Percentiles rank a stretch among this genome's conserved stretches.
Evolutionary conservation across 768 basidiomycete genomes (phyloP).

Genomic region (Hypholoma fasciculare): DNA sequence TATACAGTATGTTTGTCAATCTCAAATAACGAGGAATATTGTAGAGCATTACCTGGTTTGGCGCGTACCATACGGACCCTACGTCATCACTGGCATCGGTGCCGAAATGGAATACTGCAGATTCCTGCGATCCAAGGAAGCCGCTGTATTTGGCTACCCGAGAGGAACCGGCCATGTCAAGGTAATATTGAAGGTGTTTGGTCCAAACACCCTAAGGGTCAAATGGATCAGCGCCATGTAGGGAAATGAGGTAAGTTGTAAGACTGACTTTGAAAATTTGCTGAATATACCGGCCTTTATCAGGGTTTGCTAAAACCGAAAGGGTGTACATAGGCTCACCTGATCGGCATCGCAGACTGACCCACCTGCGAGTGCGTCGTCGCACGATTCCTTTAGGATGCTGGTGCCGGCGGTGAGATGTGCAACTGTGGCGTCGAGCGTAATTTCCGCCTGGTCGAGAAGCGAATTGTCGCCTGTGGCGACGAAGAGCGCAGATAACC

Average conservation of each 20-base stretch:
- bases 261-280: slow-evolving; percentile 43
- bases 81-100: slow-evolving; percentile 39
- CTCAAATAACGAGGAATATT: not conserved
- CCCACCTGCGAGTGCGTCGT: slow-evolving; percentile 39
- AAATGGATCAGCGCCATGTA: not conserved
- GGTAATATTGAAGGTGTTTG: slow-evolving; percentile 51
- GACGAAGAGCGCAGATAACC: slow-evolving; percentile 44
- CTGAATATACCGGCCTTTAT: slow-evolving; percentile 14
- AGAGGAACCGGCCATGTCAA: slow-evolving; percentile 37
- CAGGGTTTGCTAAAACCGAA: too few relatives aligned
- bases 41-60: slow-evolving; percentile 28
- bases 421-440: slow-evolving; percentile 49
- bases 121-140: slow-evolving; percentile 40
- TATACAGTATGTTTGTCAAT: not conserved
- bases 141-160: slow-evolving; percentile 43
- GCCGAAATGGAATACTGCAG: slow-evolving; percentile 44
- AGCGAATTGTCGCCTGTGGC: slow-evolving; percentile 38
- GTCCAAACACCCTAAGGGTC: slow-evolving; percentile 46
- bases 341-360: slow-evolving; percentile 47
- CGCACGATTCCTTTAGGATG: slow-evolving; percentile 54
- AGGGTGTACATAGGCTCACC: slow-evolving; percentile 20
- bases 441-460: slow-evolving; percentile 50
- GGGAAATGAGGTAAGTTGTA: not conserved
- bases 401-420: slow-evolving; percentile 34
- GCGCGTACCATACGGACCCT: slow-evolving; percentile 48